phyloP scores from a whole-genome alignment of 1,139 yeast genomes.

The Suhomyces panamericanus region DNA sequence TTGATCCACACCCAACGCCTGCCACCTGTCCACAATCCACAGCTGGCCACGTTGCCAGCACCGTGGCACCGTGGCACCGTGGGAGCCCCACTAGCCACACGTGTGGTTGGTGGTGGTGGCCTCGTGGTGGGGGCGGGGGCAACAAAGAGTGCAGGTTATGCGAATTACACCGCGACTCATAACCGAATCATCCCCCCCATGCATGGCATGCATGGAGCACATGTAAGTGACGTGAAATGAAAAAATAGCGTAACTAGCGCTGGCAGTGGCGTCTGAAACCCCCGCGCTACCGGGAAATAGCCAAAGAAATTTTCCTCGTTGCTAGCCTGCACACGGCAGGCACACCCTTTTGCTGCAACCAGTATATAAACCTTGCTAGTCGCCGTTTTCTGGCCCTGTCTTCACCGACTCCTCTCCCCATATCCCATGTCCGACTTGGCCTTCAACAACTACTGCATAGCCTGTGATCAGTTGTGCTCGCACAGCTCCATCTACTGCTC shows the following conservation, averaged over 20 bases:
- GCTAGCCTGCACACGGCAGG: constrained; percentile 7
- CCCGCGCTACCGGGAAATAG: constrained; percentile 6
- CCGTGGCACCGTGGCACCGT: background rate
- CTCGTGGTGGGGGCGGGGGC: too few species aligned
- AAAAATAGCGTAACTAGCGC: background rate
- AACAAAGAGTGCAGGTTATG: background rate
- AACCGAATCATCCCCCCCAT: background rate
- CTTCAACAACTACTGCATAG: constrained; percentile 66
- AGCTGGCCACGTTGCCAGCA: background rate
- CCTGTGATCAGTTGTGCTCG: constrained; percentile 61
- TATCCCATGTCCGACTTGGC: constrained; percentile 42
- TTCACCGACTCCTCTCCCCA: background rate
- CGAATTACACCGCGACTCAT: background rate
- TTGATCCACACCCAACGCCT: background rate
- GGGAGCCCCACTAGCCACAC: background rate
- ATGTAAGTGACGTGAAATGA: background rate
- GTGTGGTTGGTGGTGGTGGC: background rate
- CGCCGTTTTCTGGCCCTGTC: constrained; percentile 3
- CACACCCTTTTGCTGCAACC: constrained; percentile 12
- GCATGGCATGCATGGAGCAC: background rate
- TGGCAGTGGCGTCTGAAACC: background rate
- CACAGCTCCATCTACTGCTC: constrained; percentile 60
- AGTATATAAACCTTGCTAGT: constrained; percentile 11
- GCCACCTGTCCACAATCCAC: too few species aligned
- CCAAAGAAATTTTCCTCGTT: background rate